Conservation (phyloP, 257 asterid genomes). For the Avicennia marina region DNA sequence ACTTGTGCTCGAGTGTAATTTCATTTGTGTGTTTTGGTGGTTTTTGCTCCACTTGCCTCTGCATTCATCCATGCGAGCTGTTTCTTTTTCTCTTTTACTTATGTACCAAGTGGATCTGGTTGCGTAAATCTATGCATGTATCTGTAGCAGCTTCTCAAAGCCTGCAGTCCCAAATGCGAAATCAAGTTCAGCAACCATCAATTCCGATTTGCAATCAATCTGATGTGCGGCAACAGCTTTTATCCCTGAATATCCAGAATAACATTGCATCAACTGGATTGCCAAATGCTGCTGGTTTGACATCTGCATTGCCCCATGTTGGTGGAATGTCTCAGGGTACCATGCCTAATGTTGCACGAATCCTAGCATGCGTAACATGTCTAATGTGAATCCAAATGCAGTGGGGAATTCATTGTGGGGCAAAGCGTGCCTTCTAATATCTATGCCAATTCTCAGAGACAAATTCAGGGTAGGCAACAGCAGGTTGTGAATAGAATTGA, state of each 20-base stretch:
- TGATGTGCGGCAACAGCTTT: constrained; percentile 73
- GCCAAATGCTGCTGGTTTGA: constrained; percentile 65
- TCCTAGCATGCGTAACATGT: constrained; percentile 53
- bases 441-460: constrained; percentile 77
- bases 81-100: neutral
- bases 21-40: neutral
- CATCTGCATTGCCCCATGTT: constrained; percentile 54
- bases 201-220: constrained; percentile 61
- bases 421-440: constrained; percentile 69
- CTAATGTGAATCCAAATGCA: constrained; percentile 48
- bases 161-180: constrained; percentile 75
- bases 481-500: constrained; percentile 40
- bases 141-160: constrained; percentile 54
- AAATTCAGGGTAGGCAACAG: constrained; percentile 71
- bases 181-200: constrained; percentile 66
- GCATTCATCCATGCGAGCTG: neutral
- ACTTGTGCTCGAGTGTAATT: neutral
- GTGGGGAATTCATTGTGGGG: constrained; percentile 69
- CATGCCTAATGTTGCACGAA: constrained; percentile 70
- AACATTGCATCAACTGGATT: constrained; percentile 58
- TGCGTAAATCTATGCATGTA: constrained; percentile 4
- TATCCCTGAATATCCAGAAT: constrained; percentile 67
- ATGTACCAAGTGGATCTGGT: constrained; percentile 4
- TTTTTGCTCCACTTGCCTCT: constrained; percentile 9
- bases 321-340: constrained; percentile 54